phyloP scores from a whole-genome alignment of 2,329 filamentous ascomycete genomes.

The Sporothrix mexicana region DNA sequence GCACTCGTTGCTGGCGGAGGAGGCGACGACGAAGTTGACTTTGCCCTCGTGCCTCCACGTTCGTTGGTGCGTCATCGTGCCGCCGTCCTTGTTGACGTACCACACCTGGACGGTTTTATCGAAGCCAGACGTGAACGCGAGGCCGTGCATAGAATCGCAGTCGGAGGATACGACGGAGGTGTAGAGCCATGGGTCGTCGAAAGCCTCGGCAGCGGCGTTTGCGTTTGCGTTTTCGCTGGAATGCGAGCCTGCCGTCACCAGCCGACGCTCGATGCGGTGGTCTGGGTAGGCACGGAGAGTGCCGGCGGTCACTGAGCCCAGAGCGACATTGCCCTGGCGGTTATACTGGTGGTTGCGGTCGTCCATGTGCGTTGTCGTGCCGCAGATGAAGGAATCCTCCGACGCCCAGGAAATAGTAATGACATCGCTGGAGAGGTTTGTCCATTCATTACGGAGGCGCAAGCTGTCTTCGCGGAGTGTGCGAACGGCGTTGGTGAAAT shows the following conservation, averaged over 20 bases:
- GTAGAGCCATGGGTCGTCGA: conserved; percentile 68
- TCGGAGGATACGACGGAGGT: conserved; percentile 68
- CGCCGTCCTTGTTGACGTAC: conserved; percentile 50
- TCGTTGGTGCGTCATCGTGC: conserved; percentile 52
- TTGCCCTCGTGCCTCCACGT: conserved; percentile 64
- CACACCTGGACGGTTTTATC: conserved; percentile 67
- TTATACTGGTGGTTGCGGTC: conserved; percentile 70
- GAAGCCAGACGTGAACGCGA: conserved; percentile 66
- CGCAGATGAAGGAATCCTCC: conserved; percentile 61
- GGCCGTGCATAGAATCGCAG: conserved; percentile 53
- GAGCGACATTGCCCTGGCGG: conserved; percentile 65
- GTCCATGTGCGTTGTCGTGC: conserved; percentile 67
- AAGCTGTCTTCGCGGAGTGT: conserved; percentile 59
- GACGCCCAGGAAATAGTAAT: conserved; percentile 64
- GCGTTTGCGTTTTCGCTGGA: neutral
- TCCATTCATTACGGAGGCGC: conserved; percentile 60
- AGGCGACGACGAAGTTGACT: conserved; percentile 67
- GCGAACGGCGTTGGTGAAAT: conserved; percentile 54
- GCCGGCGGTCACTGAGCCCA: conserved; percentile 56
- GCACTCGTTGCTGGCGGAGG: conserved; percentile 55
- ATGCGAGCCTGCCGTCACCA: conserved; percentile 48
- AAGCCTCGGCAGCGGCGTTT: conserved; percentile 58
- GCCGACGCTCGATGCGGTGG: conserved; percentile 62
- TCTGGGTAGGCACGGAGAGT: conserved; percentile 59
- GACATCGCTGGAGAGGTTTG: conserved; percentile 67